These are phyloP conservation scores for Botrytis aclada DNA, from an alignment of 2,329 filamentous ascomycete species.

Conservation along the genomic window DNA sequence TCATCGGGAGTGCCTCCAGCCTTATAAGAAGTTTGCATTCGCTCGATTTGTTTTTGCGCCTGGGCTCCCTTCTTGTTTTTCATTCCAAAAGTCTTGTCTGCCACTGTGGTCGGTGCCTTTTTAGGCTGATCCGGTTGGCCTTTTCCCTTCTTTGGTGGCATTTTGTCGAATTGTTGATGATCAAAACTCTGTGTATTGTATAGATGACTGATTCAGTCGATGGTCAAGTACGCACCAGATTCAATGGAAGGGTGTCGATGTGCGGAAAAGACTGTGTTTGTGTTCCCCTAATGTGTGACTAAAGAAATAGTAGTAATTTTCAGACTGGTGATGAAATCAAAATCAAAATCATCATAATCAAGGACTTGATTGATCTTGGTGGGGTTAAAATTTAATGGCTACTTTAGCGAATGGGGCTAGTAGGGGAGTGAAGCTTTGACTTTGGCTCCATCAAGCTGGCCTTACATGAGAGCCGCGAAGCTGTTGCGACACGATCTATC, in stretches of 20 bases:
- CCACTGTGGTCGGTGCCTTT: constrained; percentile 60
- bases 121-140: constrained; percentile 47
- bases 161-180: constrained; percentile 44
- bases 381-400: constrained; percentile 30
- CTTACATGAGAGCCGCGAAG: constrained; percentile 22
- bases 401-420: constrained; percentile 28
- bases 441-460: constrained; percentile 37
- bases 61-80: constrained; percentile 98
- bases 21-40: constrained; percentile 71
- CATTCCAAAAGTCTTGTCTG: constrained; percentile 99
- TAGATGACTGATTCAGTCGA: background rate
- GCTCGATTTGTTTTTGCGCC: constrained; percentile 86
- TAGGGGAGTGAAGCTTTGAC: constrained; percentile 16
- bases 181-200: background rate
- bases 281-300: background rate
- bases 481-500: constrained; percentile 18
- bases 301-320: constrained; percentile 11
- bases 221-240: too few species aligned
- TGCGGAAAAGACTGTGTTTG: constrained; percentile 36
- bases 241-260: background rate
- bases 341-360: constrained; percentile 21
- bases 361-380: constrained; percentile 27
- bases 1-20: constrained; percentile 78
- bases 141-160: constrained; percentile 66
- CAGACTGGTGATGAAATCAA: constrained; percentile 3